Evolutionary conservation across 768 basidiomycete species (phyloP).

Genomic region (Pleurotus tuber-regium): DNA sequence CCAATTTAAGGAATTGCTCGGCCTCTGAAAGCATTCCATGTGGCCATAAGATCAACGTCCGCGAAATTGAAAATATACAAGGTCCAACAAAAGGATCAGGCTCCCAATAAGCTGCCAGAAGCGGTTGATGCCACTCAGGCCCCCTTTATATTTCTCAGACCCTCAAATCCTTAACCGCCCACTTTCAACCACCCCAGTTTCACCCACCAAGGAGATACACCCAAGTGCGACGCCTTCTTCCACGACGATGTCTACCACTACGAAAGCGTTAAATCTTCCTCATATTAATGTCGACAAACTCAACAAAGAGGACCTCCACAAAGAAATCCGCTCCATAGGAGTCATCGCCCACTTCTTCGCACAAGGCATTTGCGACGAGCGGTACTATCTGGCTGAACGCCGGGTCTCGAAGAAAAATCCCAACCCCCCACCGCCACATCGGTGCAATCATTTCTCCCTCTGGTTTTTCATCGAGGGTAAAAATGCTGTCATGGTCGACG

Average conservation of each 20-base stretch:
- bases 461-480: slow-evolving; percentile 14
- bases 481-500: slow-evolving; percentile 14
- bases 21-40: no score
- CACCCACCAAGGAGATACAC: not conserved
- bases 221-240: not conserved
- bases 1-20: no score
- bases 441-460: slow-evolving; percentile 21
- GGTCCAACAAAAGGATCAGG: not conserved
- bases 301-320: not conserved
- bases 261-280: not conserved
- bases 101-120: not conserved
- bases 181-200: not conserved
- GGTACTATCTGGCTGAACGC: slow-evolving; percentile 10
- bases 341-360: slow-evolving; percentile 16
- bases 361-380: slow-evolving; percentile 22
- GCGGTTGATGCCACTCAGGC: not conserved
- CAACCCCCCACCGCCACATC: slow-evolving; percentile 13
- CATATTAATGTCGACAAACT: slow-evolving; percentile 1
- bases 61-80: not conserved
- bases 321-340: slow-evolving; percentile 16
- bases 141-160: not conserved
- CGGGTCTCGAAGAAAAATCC: slow-evolving; percentile 1
- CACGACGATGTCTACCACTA: not conserved
- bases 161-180: not conserved
- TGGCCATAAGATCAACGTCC: no score